phyloP scores from a whole-genome alignment of 768 basidiomycete species.

The Clitopilus passeckerianus region DNA sequence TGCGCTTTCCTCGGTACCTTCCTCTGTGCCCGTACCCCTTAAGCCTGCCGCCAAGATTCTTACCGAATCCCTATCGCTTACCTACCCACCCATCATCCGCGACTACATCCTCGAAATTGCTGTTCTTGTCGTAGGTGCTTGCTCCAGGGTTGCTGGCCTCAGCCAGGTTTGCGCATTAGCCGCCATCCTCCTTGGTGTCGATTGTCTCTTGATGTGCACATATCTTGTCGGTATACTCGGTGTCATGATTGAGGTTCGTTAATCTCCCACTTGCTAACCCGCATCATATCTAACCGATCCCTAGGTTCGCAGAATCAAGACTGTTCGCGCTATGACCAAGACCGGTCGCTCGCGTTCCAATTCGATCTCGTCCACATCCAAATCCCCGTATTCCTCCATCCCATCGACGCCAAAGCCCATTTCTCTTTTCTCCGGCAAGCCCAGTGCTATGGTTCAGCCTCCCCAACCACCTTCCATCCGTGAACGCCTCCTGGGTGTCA shows the following conservation, averaged over 20 bases:
- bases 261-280: slow-evolving; percentile 4
- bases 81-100: slow-evolving; percentile 80
- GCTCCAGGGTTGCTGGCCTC: slow-evolving; percentile 82
- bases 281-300: slow-evolving; percentile 7
- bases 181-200: slow-evolving; percentile 79
- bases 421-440: slow-evolving; percentile 10
- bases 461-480: slow-evolving; percentile 13
- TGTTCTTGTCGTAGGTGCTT: slow-evolving; percentile 83
- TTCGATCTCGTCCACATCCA: slow-evolving; percentile 21
- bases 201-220: slow-evolving; percentile 85
- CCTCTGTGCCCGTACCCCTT: slow-evolving; percentile 31
- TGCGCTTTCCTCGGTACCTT: slow-evolving; percentile 19
- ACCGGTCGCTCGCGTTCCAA: slow-evolving; percentile 28
- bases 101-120: slow-evolving; percentile 93
- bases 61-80: slow-evolving; percentile 73
- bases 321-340: slow-evolving; percentile 39
- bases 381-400: slow-evolving; percentile 4
- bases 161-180: slow-evolving; percentile 95
- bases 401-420: slow-evolving; percentile 4
- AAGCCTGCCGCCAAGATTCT: slow-evolving; percentile 83
- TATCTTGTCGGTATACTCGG: slow-evolving; percentile 86
- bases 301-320: slow-evolving; percentile 69
- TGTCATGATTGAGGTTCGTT: slow-evolving; percentile 90
- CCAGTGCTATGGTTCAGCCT: slow-evolving; percentile 27
- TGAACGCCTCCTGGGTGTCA: slow-evolving; percentile 17